Conservation (phyloP, 257 asterid species). For the Lithospermum erythrorhizon region DNA sequence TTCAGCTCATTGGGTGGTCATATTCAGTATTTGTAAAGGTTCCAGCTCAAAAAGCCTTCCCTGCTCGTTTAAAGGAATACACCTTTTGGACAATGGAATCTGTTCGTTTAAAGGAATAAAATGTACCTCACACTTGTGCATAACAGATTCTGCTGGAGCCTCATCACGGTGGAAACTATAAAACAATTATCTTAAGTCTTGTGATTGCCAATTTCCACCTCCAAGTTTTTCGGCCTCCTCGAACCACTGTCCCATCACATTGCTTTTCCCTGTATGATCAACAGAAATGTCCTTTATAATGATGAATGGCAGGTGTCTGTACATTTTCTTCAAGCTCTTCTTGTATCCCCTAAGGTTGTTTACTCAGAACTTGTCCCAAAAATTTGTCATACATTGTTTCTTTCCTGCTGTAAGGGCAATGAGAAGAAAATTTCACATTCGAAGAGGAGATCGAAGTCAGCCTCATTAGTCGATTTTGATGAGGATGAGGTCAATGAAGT, state of each 20-base stretch:
- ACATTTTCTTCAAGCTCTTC: conserved; percentile 75
- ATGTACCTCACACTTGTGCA: conserved; percentile 85
- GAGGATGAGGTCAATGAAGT: conserved; percentile 25
- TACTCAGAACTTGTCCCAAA: conserved; percentile 48
- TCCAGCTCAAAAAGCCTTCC: conserved; percentile 71
- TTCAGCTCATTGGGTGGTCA: conserved; percentile 68
- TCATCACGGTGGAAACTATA: conserved; percentile 81
- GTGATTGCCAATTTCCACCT: conserved; percentile 71
- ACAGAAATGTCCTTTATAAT: conserved; percentile 65
- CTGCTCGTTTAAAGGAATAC: conserved; percentile 56
- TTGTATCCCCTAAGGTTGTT: conserved; percentile 45
- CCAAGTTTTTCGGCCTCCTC: conserved; percentile 65
- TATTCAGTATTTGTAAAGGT: conserved; percentile 52
- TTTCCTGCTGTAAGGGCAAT: conserved; percentile 18
- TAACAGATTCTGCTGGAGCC: conserved; percentile 78
- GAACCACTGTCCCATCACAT: conserved; percentile 74
- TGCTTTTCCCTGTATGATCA: conserved; percentile 31
- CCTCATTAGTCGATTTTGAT: conserved; percentile 13
- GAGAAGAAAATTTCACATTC: conserved; percentile 2
- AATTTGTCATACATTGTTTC: conserved; percentile 28
- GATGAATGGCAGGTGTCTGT: conserved; percentile 61
- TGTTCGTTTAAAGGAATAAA: conserved; percentile 69
- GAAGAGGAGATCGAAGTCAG: conserved; percentile 12
- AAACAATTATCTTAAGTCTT: conserved; percentile 56
- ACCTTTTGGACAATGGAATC: conserved; percentile 78